These are phyloP conservation scores for Metarhizium guizhouense DNA, from an alignment of 2,329 filamentous ascomycete species.

Conservation along the genomic window DNA sequence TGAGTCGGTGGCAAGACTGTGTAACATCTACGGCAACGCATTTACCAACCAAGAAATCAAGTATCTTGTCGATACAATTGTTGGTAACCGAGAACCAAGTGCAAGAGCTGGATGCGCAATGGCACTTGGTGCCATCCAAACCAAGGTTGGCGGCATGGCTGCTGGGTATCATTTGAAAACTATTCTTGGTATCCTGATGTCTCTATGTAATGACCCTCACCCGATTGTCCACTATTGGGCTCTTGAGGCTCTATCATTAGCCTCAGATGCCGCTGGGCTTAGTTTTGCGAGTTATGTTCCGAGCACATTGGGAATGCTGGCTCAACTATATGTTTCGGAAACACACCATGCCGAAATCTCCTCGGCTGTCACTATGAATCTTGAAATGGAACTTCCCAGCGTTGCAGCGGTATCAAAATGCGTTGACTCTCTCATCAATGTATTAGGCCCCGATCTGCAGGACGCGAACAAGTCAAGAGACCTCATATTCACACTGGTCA, in stretches of 20 bases:
- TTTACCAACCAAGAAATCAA: slow-evolving; percentile 90
- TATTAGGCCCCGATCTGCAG: slow-evolving; percentile 89
- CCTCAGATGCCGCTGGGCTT: slow-evolving; percentile 85
- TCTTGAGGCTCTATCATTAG: slow-evolving; percentile 74
- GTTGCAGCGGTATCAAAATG: slow-evolving; percentile 77
- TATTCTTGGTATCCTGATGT: slow-evolving; percentile 97
- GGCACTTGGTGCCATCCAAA: slow-evolving; percentile 86
- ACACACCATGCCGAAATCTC: slow-evolving; percentile 80
- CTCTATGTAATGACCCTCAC: slow-evolving; percentile 89
- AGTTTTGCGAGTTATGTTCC: slow-evolving; percentile 88
- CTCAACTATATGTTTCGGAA: slow-evolving; percentile 85
- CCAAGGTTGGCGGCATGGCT: slow-evolving; percentile 94
- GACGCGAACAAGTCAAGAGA: slow-evolving; percentile 88
- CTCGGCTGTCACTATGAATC: slow-evolving; percentile 76
- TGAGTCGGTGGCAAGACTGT: slow-evolving; percentile 76
- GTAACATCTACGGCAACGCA: slow-evolving; percentile 71
- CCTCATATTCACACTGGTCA: slow-evolving; percentile 77
- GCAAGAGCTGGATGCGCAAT: slow-evolving; percentile 91
- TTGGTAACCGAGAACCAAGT: slow-evolving; percentile 85
- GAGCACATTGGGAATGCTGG: slow-evolving; percentile 85
- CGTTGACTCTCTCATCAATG: slow-evolving; percentile 92
- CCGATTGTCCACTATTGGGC: slow-evolving; percentile 96
- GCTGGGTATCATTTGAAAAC: slow-evolving; percentile 94
- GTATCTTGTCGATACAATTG: slow-evolving; percentile 85
- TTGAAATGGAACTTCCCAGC: slow-evolving; percentile 78